These are phyloP conservation scores for Maudiozyma saulgeensis DNA, from an alignment of 805 yeast species.

Conservation along the genomic window DNA sequence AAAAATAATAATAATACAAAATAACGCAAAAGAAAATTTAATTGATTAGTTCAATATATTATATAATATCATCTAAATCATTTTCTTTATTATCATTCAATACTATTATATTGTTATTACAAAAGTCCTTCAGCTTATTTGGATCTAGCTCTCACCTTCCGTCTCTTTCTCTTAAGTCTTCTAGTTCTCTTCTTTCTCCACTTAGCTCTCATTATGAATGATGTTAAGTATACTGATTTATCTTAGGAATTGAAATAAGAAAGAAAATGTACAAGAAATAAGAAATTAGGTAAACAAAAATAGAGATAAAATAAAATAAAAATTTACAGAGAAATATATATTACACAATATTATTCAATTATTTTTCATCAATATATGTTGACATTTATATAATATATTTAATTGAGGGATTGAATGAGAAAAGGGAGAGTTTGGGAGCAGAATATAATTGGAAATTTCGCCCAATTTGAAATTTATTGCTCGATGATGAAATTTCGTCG, in stretches of 20 bases:
- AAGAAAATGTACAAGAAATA: not conserved
- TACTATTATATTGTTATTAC: not conserved
- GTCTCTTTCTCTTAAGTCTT: slow-evolving; percentile 99
- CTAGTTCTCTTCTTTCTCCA: slow-evolving; percentile 99
- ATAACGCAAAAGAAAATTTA: not conserved
- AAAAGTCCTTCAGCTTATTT: slow-evolving; percentile 54
- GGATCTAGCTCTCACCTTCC: slow-evolving; percentile 99
- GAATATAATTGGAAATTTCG: not conserved
- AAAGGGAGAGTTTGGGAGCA: no score
- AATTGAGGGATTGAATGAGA: no score
- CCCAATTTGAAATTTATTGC: not conserved
- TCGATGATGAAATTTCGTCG: not conserved
- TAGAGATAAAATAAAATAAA: no score
- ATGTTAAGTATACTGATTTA: not conserved
- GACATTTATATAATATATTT: no score
- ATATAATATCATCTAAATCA: not conserved
- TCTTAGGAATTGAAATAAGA: not conserved
- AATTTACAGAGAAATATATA: no score
- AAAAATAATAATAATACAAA: not conserved
- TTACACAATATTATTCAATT: no score
- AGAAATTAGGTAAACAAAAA: not conserved
- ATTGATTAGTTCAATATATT: not conserved
- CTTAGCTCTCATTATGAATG: slow-evolving; percentile 74
- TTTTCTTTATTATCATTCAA: no score
- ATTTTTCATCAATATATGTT: no score